Percentiles rank a stretch among this genome's conserved stretches.
phyloP scores from a whole-genome alignment of 768 basidiomycete genomes.

The Galerina marginata region DNA sequence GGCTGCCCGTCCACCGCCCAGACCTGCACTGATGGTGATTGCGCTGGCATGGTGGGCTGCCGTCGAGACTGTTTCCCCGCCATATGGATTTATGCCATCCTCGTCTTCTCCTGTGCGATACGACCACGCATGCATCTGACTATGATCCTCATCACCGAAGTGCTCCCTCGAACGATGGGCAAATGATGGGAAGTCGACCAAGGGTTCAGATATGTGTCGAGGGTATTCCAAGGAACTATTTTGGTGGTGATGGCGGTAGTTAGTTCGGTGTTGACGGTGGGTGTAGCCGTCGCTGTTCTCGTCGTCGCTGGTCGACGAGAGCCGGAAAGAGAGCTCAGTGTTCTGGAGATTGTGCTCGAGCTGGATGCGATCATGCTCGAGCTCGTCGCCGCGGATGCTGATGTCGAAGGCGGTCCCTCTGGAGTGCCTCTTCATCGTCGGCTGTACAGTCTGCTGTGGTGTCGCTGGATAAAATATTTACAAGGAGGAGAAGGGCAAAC shows the following conservation, averaged over 20 bases:
- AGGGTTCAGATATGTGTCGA: slow-evolving; percentile 69
- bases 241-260: slow-evolving; percentile 34
- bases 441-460: slow-evolving; percentile 22
- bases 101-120: slow-evolving; percentile 64
- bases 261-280: slow-evolving; percentile 14
- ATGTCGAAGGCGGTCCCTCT: slow-evolving; percentile 42
- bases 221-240: slow-evolving; percentile 72
- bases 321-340: slow-evolving; percentile 73
- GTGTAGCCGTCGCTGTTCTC: slow-evolving; percentile 18
- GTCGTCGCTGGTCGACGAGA: slow-evolving; percentile 52
- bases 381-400: slow-evolving; percentile 71
- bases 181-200: slow-evolving; percentile 65
- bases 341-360: slow-evolving; percentile 81
- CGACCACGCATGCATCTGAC: slow-evolving; percentile 60
- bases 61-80: slow-evolving; percentile 77
- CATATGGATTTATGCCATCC: slow-evolving; percentile 70
- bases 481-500: not conserved
- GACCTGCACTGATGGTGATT: slow-evolving; percentile 83
- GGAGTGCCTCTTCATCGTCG: slow-evolving; percentile 42
- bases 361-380: slow-evolving; percentile 76
- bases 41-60: slow-evolving; percentile 90
- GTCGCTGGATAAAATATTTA: slow-evolving; percentile 26
- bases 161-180: slow-evolving; percentile 61
- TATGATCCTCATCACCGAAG: slow-evolving; percentile 57
- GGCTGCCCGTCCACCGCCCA: slow-evolving; percentile 59